Percentiles rank a stretch among this genome's conserved stretches.
phyloP scores from a whole-genome alignment of 2,329 filamentous ascomycete genomes.

The Trichoderma sp. region DNA sequence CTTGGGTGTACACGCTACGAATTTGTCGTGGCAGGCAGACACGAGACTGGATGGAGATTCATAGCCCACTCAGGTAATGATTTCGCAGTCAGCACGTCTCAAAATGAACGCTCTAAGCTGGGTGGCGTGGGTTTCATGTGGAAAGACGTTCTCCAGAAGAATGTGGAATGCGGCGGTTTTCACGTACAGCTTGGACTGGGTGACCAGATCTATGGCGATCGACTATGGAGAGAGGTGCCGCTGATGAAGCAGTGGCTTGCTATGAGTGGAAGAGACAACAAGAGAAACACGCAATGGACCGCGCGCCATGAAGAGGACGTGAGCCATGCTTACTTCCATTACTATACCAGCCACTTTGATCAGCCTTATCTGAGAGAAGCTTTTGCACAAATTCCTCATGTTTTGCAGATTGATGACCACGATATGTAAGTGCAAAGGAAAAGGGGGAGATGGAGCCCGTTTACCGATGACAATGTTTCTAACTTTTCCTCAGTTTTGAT shows the following conservation, averaged over 20 bases:
- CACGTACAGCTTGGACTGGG: slow-evolving; percentile 91
- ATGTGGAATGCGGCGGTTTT: slow-evolving; percentile 93
- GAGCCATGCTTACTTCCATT: slow-evolving; percentile 96
- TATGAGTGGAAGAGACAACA: slow-evolving; percentile 88
- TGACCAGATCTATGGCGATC: slow-evolving; percentile 93
- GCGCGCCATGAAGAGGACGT: slow-evolving; percentile 95
- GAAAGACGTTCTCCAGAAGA: slow-evolving; percentile 98
- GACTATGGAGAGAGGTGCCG: slow-evolving; percentile 95
- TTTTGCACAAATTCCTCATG: slow-evolving; percentile 94
- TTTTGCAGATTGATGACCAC: slow-evolving; percentile 92
- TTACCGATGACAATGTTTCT: neutral
- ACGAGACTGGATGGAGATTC: slow-evolving; percentile 93
- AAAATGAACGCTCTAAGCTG: slow-evolving; percentile 81
- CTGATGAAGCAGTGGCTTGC: slow-evolving; percentile 93
- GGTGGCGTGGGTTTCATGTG: slow-evolving; percentile 96
- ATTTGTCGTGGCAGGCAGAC: slow-evolving; percentile 87
- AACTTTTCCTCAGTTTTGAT: slow-evolving; percentile 72
- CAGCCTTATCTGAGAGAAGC: slow-evolving; percentile 93
- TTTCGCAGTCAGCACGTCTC: slow-evolving; percentile 84
- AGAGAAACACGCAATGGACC: slow-evolving; percentile 90
- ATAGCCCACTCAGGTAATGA: slow-evolving; percentile 96
- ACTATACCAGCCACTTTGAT: slow-evolving; percentile 97
- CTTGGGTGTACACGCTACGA: slow-evolving; percentile 98
- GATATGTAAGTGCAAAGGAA: slow-evolving; percentile 77
- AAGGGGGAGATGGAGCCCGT: neutral